Evolutionary conservation across 805 yeast genomes (phyloP), one percentile per base, ranked within the genome.

Genomic region (Phaffomyces thermotolerans): DNA sequence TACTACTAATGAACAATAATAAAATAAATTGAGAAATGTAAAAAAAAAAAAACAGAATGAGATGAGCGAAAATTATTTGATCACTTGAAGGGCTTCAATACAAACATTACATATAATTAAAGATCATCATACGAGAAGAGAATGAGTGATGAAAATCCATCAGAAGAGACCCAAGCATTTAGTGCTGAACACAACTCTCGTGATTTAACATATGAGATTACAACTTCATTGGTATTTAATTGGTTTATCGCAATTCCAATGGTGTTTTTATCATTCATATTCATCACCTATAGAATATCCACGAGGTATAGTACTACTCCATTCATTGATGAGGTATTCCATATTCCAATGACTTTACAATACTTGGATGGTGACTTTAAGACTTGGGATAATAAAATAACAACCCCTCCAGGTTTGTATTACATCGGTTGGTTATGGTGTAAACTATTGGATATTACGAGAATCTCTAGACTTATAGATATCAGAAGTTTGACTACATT

Each of bases 331-430:
- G 99, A 93, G 62, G 69, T 76, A 12, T 91, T 91, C 64, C 99
- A 93, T 59, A 70, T 86, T 20, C 78, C 79, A 8, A 98, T 93
- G 68, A 79, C 95, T 7, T 71, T 76, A 45, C 71, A 67, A 39
- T 89, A 84, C 56, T 75, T 87, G 46, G 52, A 59, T 2, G 83
- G 82, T 12, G 67, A 78, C 41, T 88, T 79, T 65, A 42, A 50
- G n/a, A 54, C 66, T 1, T 89, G 96, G 96, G 88, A 93, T 60
- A 72, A 79, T 12, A 90, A 91, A 58, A 88, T 93, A 58, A 91
- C 99, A 2, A 93, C 99, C 0, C 99, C 99, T 1, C 98, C 98
- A 1, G 99, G 98, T 0, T 66, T 91, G 15, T 91, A 93, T 58
- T 40, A 71, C 3, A 48, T 79, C 12, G 75, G 75, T 2, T 65